A percentile compares a stretch with the other conserved stretches of the same genome.
Conservation (phyloP, 192 early-diverging fungal species). For the Endogone sp. region DNA sequence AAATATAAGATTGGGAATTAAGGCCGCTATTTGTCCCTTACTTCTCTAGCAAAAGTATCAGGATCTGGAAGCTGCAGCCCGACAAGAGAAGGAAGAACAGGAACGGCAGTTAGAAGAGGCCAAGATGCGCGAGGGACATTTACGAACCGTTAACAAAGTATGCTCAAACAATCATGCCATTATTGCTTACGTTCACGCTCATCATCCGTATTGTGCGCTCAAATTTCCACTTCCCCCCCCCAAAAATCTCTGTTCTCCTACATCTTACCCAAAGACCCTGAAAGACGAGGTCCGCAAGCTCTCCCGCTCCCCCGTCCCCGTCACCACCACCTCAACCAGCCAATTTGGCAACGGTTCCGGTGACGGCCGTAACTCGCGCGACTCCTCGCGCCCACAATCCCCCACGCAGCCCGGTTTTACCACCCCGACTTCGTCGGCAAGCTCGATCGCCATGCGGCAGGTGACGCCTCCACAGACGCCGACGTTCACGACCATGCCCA, state of each 20-base stretch:
- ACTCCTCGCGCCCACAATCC: not conserved
- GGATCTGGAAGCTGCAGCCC: slow-evolving; percentile 37
- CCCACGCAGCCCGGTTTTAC: slow-evolving; percentile 3
- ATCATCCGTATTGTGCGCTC: too few species aligned
- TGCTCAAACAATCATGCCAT: not conserved
- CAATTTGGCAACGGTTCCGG: slow-evolving; percentile 2
- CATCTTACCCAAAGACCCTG: slow-evolving; percentile 48
- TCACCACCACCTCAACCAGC: slow-evolving; percentile 14
- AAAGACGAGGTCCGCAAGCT: slow-evolving; percentile 78
- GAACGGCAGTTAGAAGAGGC: slow-evolving; percentile 63
- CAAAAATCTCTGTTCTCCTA: not conserved
- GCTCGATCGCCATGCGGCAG: slow-evolving; percentile 23
- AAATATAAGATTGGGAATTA: too few species aligned
- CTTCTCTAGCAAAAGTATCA: slow-evolving; percentile 37
- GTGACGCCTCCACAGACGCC: slow-evolving; percentile 25
- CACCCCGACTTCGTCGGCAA: slow-evolving; percentile 4
- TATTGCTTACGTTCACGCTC: not conserved
- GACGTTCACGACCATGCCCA: slow-evolving; percentile 6
- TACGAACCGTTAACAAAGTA: slow-evolving; percentile 74
- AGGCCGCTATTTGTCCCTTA: too few species aligned
- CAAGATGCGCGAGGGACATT: slow-evolving; percentile 60
- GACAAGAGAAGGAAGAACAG: slow-evolving; percentile 35
- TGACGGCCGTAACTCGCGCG: slow-evolving; percentile 4
- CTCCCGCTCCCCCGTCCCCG: slow-evolving; percentile 30
- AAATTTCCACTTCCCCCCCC: not conserved